Evolutionary conservation across 257 asterid genomes (phyloP).

Genomic region (Nicotiana knightiana): DNA sequence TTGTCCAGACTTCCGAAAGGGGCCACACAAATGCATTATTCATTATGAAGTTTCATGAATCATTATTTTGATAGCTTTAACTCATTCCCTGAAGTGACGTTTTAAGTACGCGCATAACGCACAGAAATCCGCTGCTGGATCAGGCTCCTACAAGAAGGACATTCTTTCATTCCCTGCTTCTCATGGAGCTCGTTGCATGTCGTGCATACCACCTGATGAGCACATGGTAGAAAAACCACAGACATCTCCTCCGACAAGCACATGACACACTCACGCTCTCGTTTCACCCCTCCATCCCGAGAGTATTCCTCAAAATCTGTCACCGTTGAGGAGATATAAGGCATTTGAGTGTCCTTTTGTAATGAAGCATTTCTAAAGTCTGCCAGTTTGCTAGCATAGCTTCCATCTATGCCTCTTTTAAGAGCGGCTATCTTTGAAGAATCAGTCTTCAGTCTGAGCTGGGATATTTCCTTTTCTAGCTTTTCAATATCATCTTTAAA

Average conservation of each 20-base stretch:
- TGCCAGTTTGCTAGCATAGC: constrained; percentile 52
- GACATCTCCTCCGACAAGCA: constrained; percentile 96
- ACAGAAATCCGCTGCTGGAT: constrained; percentile 79
- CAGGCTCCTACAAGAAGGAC: constrained; percentile 90
- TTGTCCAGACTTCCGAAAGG: constrained; percentile 21
- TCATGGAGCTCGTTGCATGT: constrained; percentile 87
- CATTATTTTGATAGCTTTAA: constrained; percentile 31
- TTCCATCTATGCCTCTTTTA: constrained; percentile 66
- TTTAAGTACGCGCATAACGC: constrained; percentile 60
- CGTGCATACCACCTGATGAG: constrained; percentile 86
- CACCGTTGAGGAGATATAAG: constrained; percentile 36
- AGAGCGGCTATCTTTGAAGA: constrained; percentile 83
- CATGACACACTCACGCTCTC: constrained; percentile 97
- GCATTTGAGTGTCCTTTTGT: constrained; percentile 28
- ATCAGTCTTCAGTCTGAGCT: constrained; percentile 65
- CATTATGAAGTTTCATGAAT: constrained; percentile 36
- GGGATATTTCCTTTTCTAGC: constrained; percentile 73
- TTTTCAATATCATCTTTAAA: constrained; percentile 59
- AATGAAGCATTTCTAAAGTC: constrained; percentile 26
- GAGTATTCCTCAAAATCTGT: constrained; percentile 25
- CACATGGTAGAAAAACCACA: constrained; percentile 90
- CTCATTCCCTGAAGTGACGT: constrained; percentile 11
- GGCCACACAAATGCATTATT: constrained; percentile 36
- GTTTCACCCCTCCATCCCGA: constrained; percentile 52
- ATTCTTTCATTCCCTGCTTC: constrained; percentile 97